Percentiles rank a stretch among this genome's conserved stretches.
Evolutionary conservation across 441 rosid species (phyloP).

Genomic region (Arabidopsis hybrid): DNA sequence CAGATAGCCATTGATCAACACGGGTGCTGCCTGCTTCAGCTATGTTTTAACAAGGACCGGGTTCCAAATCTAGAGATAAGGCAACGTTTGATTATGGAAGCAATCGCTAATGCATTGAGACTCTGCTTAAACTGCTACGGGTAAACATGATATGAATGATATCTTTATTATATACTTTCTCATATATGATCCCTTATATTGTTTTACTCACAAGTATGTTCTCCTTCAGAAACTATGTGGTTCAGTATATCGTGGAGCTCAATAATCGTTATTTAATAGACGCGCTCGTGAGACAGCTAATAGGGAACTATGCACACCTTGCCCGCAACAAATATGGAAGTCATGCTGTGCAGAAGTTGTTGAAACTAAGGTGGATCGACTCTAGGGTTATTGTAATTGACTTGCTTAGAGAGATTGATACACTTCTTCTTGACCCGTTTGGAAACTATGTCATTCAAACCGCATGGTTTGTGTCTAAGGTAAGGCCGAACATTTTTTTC

Average conservation of each 20-base stretch:
- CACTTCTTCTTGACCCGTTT: conserved; percentile 64
- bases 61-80: neutral
- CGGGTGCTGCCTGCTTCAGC: conserved; percentile 73
- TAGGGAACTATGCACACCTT: conserved; percentile 55
- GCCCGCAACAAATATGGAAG: conserved; percentile 76
- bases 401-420: conserved; percentile 49
- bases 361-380: conserved; percentile 43
- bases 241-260: conserved; percentile 63
- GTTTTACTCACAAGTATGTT: conserved; percentile 16
- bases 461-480: conserved; percentile 63
- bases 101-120: conserved; percentile 53
- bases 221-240: conserved; percentile 70
- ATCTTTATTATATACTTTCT: conserved; percentile 7
- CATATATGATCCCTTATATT: neutral
- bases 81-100: conserved; percentile 50
- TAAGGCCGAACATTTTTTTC: conserved; percentile 17
- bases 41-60: neutral
- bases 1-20: conserved; percentile 65
- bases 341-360: conserved; percentile 75
- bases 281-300: conserved; percentile 51
- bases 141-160: conserved; percentile 42
- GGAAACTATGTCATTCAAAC: conserved; percentile 81
- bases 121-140: conserved; percentile 65
- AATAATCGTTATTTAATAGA: conserved; percentile 42
- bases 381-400: conserved; percentile 53